These are phyloP conservation scores for Magnusiomyces clavatus DNA, from an alignment of 1,139 yeast genomes.

Conservation along the genomic window DNA sequence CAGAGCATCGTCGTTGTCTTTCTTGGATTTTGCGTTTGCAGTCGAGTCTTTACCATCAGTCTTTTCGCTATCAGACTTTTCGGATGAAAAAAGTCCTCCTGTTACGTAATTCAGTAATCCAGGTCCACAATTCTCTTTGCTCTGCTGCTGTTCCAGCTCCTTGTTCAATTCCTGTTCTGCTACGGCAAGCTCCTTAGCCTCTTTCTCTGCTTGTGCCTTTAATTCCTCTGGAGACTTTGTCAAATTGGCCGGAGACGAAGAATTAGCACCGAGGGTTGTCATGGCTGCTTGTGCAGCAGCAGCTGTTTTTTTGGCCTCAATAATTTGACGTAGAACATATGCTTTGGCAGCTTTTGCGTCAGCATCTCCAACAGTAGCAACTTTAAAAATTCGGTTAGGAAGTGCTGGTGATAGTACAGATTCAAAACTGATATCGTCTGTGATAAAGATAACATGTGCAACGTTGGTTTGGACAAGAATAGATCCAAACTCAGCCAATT, in stretches of 20 bases:
- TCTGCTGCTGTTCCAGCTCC: conserved; percentile 2
- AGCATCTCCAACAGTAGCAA: conserved; percentile 74
- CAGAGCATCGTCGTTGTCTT: conserved; percentile 8
- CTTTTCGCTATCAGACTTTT: conserved; percentile 11
- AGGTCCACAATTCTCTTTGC: neutral
- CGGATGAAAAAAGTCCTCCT: neutral
- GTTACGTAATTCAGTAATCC: neutral
- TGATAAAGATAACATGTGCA: conserved; percentile 84
- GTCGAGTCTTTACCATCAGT: neutral
- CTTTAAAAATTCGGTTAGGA: conserved; percentile 82
- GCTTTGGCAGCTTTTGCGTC: conserved; percentile 59
- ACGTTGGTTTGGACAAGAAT: conserved; percentile 63
- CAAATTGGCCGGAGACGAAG: conserved; percentile 16
- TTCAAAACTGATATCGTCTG: conserved; percentile 76
- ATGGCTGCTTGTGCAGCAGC: conserved; percentile 24
- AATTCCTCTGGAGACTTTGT: conserved; percentile 5
- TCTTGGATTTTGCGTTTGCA: conserved; percentile 7
- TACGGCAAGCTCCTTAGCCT: conserved; percentile 16
- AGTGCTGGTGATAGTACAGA: conserved; percentile 55
- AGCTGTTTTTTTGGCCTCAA: conserved; percentile 14
- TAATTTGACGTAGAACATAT: conserved; percentile 58
- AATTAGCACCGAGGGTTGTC: conserved; percentile 18
- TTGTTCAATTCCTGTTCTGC: conserved; percentile 14
- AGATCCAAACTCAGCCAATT: conserved; percentile 86
- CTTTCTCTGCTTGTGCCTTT: neutral